Percentiles rank a stretch among this genome's conserved stretches.
Conservation (phyloP, 208 protist genomes). For the Crithidia brevicula region DNA sequence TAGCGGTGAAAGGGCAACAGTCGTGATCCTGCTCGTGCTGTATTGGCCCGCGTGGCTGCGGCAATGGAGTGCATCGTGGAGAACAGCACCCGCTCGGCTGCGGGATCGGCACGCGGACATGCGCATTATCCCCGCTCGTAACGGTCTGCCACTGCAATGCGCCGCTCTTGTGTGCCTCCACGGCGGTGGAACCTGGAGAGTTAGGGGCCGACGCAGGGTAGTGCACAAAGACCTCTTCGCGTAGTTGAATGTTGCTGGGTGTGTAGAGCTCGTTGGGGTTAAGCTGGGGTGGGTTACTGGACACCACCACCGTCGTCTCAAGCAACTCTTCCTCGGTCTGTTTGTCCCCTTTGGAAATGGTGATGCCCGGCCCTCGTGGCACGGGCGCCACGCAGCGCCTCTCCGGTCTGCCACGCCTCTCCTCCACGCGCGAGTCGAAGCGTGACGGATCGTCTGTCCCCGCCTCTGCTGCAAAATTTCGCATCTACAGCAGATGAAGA, state of each 20-base stretch:
- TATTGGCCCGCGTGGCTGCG: slow-evolving; percentile 6
- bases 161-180: neutral
- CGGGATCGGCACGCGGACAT: neutral
- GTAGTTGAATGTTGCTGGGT: slow-evolving; percentile 20
- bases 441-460: neutral
- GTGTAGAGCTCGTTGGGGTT: slow-evolving; percentile 9
- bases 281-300: neutral
- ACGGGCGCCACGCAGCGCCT: neutral
- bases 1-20: slow-evolving; percentile 38
- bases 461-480: neutral
- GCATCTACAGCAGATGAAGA: slow-evolving; percentile 11
- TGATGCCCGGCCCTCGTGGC: slow-evolving; percentile 1
- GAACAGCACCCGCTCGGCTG: neutral
- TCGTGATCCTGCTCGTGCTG: slow-evolving; percentile 50
- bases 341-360: slow-evolving; percentile 4
- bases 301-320: slow-evolving; percentile 20
- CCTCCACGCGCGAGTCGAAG: neutral
- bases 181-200: neutral
- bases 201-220: neutral
- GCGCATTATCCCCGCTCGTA: neutral
- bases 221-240: slow-evolving; percentile 24
- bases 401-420: neutral
- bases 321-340: slow-evolving; percentile 13
- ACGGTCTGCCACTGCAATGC: no score
- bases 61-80: neutral